Evolutionary conservation across 164 flowering plant genomes (phyloP), one percentile per base, ranked within the genome.

Genomic region (Magnolia changhungtana): DNA sequence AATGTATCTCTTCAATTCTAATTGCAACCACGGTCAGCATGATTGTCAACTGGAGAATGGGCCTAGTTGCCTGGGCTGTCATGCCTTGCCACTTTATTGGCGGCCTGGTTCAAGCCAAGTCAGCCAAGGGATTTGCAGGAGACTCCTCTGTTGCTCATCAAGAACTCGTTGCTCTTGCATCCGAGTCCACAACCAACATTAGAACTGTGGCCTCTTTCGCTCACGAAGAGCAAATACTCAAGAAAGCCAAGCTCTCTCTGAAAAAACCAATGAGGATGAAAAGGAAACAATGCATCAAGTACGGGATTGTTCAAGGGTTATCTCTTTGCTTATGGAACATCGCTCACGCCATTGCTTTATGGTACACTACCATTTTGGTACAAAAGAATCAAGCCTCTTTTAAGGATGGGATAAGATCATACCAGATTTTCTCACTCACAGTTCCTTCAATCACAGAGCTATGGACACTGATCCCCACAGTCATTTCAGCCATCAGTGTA

Each of bases 1-100:
- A 91, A 80, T 91, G 96, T 84, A 85, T 89, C 65, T 88, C 92
- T 78, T 91, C 94, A 65, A 91, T 91, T 76, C 69, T 88, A 73
- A 91, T 90, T 68, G 96, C 96, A 45, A 91, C 94, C 69, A 59
- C 73, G 14, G 94, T 91, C 29, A 91, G 94, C 85, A 82, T 90
- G 85, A 45, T 11, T 20, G 88, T 87, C 1, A 79, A 80, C 79
- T 91, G 94, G 94, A 85, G 92, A 82, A 90, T 91, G 96, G 88
- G 79, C 68, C 82, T 91, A 31, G 96, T 90, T 27, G 92, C 94
- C 75, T 90, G 94, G 96, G 96, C 96, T 21, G 92, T 92, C 75
- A 92, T 92, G 96, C 94, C 96, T 68, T 90, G 94, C 82, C 96
- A 90, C 85, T 89, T 88, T 81, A 88, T 90, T 20, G 92, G 94